A percentile compares a stretch with the other conserved stretches of the same genome.
These are phyloP conservation scores for Kwoniella dendrophila DNA, from an alignment of 768 basidiomycete species.

Conservation along the genomic window DNA sequence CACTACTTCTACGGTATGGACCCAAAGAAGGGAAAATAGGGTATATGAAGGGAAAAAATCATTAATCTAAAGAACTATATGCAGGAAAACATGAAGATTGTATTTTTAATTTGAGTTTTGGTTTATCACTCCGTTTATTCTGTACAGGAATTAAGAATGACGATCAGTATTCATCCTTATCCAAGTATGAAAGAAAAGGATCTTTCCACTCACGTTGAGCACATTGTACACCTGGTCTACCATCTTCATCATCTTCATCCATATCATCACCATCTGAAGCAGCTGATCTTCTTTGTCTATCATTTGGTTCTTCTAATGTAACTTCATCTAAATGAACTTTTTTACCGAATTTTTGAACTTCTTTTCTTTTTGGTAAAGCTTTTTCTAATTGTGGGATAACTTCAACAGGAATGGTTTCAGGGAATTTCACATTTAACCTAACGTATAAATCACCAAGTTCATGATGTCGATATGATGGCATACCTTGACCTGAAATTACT, in stretches of 20 bases:
- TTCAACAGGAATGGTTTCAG: slow-evolving; percentile 71
- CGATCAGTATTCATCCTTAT: neutral
- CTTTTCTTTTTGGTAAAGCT: slow-evolving; percentile 77
- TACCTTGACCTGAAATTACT: slow-evolving; percentile 90
- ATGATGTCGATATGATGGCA: slow-evolving; percentile 98
- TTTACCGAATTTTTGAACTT: slow-evolving; percentile 70
- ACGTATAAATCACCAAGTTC: slow-evolving; percentile 92
- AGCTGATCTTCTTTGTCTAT: slow-evolving; percentile 63
- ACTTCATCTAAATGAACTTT: slow-evolving; percentile 78
- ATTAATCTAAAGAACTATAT: too few relatives aligned
- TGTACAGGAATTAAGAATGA: neutral
- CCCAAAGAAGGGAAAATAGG: too few relatives aligned
- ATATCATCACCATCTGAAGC: slow-evolving; percentile 71
- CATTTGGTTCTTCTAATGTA: slow-evolving; percentile 75
- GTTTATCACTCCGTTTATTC: slow-evolving; percentile 12
- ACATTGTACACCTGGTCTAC: slow-evolving; percentile 89
- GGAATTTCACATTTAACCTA: slow-evolving; percentile 84
- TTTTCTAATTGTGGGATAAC: slow-evolving; percentile 74
- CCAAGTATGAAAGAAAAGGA: neutral
- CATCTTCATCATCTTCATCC: slow-evolving; percentile 78
- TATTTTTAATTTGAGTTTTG: too few relatives aligned
- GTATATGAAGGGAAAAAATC: neutral
- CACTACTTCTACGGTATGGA: too few relatives aligned
- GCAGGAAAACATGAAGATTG: too few relatives aligned
- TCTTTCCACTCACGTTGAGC: slow-evolving; percentile 59